Percentiles rank a stretch among this genome's conserved stretches.
Evolutionary conservation across 495 filamentous ascomycete species (phyloP).

Genomic region (Podospora pseudopauciseta): DNA sequence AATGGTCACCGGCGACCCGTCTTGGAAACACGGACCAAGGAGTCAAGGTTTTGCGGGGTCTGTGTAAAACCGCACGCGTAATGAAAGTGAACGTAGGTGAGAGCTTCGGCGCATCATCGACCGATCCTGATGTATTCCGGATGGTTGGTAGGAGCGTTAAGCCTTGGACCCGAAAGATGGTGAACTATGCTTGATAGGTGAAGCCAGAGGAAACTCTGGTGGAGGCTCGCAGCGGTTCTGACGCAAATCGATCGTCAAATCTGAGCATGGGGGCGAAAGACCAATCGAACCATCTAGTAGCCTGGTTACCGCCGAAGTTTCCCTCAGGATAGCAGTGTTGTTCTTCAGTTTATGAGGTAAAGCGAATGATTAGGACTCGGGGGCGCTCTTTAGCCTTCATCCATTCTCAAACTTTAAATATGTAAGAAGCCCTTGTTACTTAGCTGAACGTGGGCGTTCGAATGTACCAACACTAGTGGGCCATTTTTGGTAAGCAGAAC

Average conservation of each 20-base stretch:
- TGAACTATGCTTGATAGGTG: conserved; percentile 70
- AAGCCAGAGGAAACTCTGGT: conserved; percentile 76
- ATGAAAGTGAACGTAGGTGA: conserved; percentile 63
- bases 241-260: conserved; percentile 73
- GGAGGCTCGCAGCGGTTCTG: conserved; percentile 69
- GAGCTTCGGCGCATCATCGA: conserved; percentile 61
- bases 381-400: conserved; percentile 68
- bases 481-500: conserved; percentile 71
- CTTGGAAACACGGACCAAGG: conserved; percentile 73
- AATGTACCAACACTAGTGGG: conserved; percentile 64
- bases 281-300: conserved; percentile 69
- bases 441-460: conserved; percentile 64
- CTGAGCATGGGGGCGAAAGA: conserved; percentile 61
- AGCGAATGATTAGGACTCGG: conserved; percentile 75
- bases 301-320: conserved; percentile 70
- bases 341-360: conserved; percentile 72
- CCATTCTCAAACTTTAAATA: conserved; percentile 77
- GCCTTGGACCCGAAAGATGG: conserved; percentile 69
- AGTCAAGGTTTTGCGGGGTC: conserved; percentile 70
- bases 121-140: conserved; percentile 69
- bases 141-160: conserved; percentile 73
- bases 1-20: conserved; percentile 60
- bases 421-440: conserved; percentile 70
- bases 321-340: conserved; percentile 72
- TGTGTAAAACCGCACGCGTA: conserved; percentile 64